A percentile compares a stretch with the other conserved stretches of the same genome.
Evolutionary conservation across 129 eudicot species (phyloP).

Genomic region (Apium graveolens): DNA sequence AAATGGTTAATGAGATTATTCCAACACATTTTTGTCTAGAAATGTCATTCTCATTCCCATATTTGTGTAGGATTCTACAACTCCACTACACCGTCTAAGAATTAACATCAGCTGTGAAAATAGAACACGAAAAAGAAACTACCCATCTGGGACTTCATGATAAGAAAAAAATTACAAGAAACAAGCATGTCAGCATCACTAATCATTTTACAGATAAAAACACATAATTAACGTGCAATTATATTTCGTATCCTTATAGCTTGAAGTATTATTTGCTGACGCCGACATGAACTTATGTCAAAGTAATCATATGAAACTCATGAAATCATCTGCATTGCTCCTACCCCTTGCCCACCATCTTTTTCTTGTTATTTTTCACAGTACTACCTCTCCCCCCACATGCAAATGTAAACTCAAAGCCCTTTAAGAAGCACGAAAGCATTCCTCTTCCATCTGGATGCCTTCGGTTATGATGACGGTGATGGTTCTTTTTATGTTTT

Average conservation of each 20-base stretch:
- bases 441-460: slow-evolving; percentile 23
- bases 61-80: too few species aligned
- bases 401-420: slow-evolving; percentile 30
- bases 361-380: neutral
- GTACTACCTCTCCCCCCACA: slow-evolving; percentile 22
- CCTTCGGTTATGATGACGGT: neutral
- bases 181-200: neutral
- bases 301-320: neutral
- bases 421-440: slow-evolving; percentile 39
- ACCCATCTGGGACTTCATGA: neutral
- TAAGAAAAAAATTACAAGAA: neutral
- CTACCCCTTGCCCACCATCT: neutral
- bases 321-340: neutral
- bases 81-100: neutral
- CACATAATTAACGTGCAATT: neutral
- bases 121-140: neutral
- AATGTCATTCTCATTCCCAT: too few species aligned
- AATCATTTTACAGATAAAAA: neutral
- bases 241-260: neutral
- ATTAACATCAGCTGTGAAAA: neutral
- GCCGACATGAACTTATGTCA: neutral
- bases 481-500: neutral
- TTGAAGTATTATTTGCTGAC: neutral
- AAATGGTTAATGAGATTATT: too few species aligned
- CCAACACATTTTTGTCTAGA: too few species aligned